Evolutionary conservation across 805 yeast species (phyloP), one percentile per base, ranked within the genome.

Genomic region (Yamadazyma philogaea): DNA sequence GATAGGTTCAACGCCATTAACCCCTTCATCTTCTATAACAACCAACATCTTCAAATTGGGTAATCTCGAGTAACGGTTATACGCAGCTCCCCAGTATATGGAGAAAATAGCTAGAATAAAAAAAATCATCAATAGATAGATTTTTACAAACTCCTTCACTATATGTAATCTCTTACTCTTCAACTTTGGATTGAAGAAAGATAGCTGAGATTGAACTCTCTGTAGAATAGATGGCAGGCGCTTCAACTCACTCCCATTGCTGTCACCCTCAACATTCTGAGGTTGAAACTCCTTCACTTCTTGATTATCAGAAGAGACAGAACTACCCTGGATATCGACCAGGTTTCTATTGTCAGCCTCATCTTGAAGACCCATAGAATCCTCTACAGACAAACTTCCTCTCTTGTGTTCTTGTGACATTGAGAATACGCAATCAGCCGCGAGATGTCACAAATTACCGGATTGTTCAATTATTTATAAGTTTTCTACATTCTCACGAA

Each of bases 51-150:
- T 50, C 53, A 69, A 54, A 50, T 69, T 65, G 32, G 39, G 45
- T 16, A 64, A 51, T 11, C 74, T 56, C 15, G 37, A 37, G 30
- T 54, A 47, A 30, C 74, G 56, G 4, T 50, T 48, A 50, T 58
- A 66, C 42, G 59, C 44, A 12, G 72, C 56, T 6, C 72, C 75
- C 75, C 75, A 69, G 46, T 69, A 69, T 22, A 69, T 55, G 10
- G 71, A 60, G 36, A 69, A 60, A 5, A 67, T 48, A 4, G 57
- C 64, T 18, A 68, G 50, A 34, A 63, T 60, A 39, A 63, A 61
- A 6, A 55, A 36, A 14, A 65, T 63, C 59, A 79, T 59, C 15
- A 61, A 19, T 6, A 55, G 30, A 39, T 66, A 66, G 24, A 57
- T 60, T 2, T 35, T 2, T 1, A 47, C 27, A 35, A 57, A 56